Percentiles rank a stretch among this genome's conserved stretches.
Evolutionary conservation across 2,329 filamentous ascomycete genomes (phyloP).

Genomic region (Fusarium sambucinum): DNA sequence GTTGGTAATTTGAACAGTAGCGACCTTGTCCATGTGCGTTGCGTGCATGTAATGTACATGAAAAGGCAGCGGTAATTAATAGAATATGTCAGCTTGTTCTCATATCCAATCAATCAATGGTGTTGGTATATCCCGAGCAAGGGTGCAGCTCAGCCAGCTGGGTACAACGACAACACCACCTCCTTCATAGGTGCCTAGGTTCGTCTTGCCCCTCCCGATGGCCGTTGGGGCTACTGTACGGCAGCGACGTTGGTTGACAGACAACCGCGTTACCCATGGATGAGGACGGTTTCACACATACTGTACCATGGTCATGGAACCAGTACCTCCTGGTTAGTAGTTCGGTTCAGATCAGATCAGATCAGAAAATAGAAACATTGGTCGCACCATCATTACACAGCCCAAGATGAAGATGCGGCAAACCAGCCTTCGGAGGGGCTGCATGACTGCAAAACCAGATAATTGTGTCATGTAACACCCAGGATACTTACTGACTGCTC

Average conservation of each 20-base stretch:
- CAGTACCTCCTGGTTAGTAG: not conserved
- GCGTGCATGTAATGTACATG: slow-evolving; percentile 3
- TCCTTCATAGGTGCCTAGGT: not conserved
- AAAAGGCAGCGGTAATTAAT: not conserved
- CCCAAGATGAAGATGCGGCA: slow-evolving; percentile 11
- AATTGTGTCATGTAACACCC: not conserved
- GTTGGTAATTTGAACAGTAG: not conserved
- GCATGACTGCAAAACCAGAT: slow-evolving; percentile 12
- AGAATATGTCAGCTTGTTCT: slow-evolving; percentile 15
- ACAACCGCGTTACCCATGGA: slow-evolving; percentile 10
- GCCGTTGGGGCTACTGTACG: slow-evolving; percentile 27
- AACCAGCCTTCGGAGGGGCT: slow-evolving; percentile 5
- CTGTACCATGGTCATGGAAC: slow-evolving; percentile 16
- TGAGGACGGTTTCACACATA: not conserved
- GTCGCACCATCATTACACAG: too few species aligned
- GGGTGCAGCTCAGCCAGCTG: slow-evolving; percentile 4
- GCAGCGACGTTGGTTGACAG: slow-evolving; percentile 13
- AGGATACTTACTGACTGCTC: not conserved
- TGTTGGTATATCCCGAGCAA: slow-evolving; percentile 22
- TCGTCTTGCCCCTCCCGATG: slow-evolving; percentile 11
- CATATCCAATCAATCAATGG: slow-evolving; percentile 27
- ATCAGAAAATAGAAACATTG: too few species aligned
- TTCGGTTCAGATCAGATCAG: too few species aligned
- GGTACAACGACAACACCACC: not conserved
- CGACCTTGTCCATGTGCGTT: slow-evolving; percentile 2